A percentile compares a stretch with the other conserved stretches of the same genome.
These are phyloP conservation scores for Fusarium newnesense DNA, from an alignment of 2,329 filamentous ascomycete species.

Conservation along the genomic window DNA sequence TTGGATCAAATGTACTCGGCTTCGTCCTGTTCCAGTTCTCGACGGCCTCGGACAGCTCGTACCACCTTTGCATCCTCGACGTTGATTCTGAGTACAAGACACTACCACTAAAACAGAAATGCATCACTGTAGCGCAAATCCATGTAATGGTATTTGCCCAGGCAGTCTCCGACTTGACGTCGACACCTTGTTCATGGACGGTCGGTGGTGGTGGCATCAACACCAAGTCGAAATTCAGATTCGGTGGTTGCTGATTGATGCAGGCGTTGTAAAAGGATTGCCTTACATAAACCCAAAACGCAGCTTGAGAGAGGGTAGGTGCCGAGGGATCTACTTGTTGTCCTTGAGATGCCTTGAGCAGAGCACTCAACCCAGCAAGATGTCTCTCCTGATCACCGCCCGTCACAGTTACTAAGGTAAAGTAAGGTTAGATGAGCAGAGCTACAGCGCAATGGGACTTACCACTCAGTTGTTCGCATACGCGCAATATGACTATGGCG, in stretches of 20 bases:
- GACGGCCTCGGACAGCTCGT: slow-evolving; percentile 3
- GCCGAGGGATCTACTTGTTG: slow-evolving; percentile 21
- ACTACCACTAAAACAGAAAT: slow-evolving; percentile 20
- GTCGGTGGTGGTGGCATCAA: neutral
- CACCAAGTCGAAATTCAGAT: slow-evolving; percentile 2
- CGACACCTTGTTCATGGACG: neutral
- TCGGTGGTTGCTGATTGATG: slow-evolving; percentile 32
- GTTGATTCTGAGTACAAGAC: neutral
- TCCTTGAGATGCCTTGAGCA: slow-evolving; percentile 32
- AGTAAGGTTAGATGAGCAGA: neutral
- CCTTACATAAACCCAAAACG: slow-evolving; percentile 34
- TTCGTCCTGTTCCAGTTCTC: slow-evolving; percentile 8
- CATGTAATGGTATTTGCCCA: slow-evolving; percentile 36
- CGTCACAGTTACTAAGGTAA: neutral
- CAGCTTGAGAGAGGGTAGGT: slow-evolving; percentile 28
- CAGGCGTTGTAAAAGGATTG: slow-evolving; percentile 35
- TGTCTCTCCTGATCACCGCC: slow-evolving; percentile 32
- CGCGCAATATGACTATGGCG: slow-evolving; percentile 12
- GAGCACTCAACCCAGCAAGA: slow-evolving; percentile 23
- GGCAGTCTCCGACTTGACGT: slow-evolving; percentile 24
- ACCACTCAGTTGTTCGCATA: slow-evolving; percentile 11
- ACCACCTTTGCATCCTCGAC: neutral
- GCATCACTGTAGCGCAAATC: slow-evolving; percentile 32
- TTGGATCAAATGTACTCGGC: slow-evolving; percentile 3
- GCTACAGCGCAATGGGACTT: neutral